Evolutionary conservation across 2,329 filamentous ascomycete species (phyloP).

Genomic region (Aspergillus quadrilineatus): DNA sequence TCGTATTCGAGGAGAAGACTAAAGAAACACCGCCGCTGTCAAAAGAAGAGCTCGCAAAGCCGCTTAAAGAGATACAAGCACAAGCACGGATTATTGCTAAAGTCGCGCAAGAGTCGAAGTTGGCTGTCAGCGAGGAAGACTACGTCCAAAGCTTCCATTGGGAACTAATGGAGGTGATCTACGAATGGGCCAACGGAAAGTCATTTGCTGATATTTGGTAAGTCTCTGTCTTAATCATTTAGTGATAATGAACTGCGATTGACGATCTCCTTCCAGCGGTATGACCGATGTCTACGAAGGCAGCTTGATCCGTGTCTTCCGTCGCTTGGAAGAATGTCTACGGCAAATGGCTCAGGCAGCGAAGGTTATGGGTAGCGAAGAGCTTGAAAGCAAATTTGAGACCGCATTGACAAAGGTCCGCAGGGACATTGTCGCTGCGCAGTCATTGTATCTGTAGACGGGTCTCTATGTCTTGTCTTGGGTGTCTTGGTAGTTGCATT

Average conservation of each 20-base stretch:
- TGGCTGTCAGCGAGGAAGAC: constrained; percentile 91
- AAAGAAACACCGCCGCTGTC: constrained; percentile 69
- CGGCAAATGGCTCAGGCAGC: constrained; percentile 93
- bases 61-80: constrained; percentile 79
- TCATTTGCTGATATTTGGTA: constrained; percentile 95
- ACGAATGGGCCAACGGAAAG: constrained; percentile 84
- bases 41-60: constrained; percentile 77
- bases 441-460: constrained; percentile 80
- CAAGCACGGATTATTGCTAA: constrained; percentile 89
- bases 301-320: constrained; percentile 92
- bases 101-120: constrained; percentile 90
- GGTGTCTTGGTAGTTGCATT: constrained; percentile 22
- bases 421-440: constrained; percentile 90
- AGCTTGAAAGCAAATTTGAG: constrained; percentile 90
- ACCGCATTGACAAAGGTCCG: constrained; percentile 79
- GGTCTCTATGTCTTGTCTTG: constrained; percentile 3
- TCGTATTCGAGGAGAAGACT: constrained; percentile 96
- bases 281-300: constrained; percentile 99
- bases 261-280: constrained; percentile 62
- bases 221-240: constrained; percentile 39
- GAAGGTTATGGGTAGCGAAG: constrained; percentile 97
- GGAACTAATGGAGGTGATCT: constrained; percentile 96
- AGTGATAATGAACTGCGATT: not conserved
- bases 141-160: constrained; percentile 88
- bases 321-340: constrained; percentile 87